These are phyloP conservation scores for Phytophthora lateralis DNA, from an alignment of 352 stramenopile genomes.

Conservation along the genomic window DNA sequence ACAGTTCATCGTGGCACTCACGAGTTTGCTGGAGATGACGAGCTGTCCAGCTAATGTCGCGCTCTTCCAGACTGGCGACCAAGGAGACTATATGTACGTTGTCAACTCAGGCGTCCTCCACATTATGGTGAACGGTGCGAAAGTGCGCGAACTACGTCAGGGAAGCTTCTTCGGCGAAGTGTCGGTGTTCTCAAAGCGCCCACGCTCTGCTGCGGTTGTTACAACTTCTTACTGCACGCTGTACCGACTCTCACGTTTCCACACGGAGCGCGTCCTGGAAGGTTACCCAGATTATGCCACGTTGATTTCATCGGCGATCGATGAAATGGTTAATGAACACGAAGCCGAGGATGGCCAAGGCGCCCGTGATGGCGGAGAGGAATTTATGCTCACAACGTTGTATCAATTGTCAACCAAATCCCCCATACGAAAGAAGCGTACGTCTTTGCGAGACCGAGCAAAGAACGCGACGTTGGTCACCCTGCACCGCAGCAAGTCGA, in stretches of 20 bases:
- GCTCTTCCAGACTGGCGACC: constrained; percentile 59
- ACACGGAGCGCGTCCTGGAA: constrained; percentile 64
- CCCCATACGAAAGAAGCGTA: constrained; percentile 5
- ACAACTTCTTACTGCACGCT: constrained; percentile 71
- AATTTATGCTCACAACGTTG: constrained; percentile 63
- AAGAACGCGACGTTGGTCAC: constrained; percentile 3
- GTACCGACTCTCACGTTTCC: constrained; percentile 65
- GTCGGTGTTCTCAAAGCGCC: constrained; percentile 68
- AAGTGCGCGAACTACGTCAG: constrained; percentile 68
- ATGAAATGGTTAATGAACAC: constrained; percentile 53
- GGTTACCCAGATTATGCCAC: constrained; percentile 61
- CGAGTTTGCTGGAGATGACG: constrained; percentile 68
- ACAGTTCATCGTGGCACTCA: constrained; percentile 70
- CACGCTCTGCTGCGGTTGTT: constrained; percentile 58
- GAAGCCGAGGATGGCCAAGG: constrained; percentile 11
- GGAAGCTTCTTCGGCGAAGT: constrained; percentile 78
- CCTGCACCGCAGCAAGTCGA: constrained; percentile 38
- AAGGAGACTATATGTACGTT: constrained; percentile 77
- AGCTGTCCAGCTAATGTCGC: constrained; percentile 59
- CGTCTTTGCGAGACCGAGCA: constrained; percentile 22
- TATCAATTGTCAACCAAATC: constrained; percentile 47
- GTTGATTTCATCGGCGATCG: constrained; percentile 46
- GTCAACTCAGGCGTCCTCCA: constrained; percentile 67
- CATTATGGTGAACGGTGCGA: constrained; percentile 60
- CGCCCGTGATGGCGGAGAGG: constrained; percentile 20